Base-by-base conservation (phyloP, 1,284 basidiomycete genomes). In the Entoloma clypeatum region DNA sequence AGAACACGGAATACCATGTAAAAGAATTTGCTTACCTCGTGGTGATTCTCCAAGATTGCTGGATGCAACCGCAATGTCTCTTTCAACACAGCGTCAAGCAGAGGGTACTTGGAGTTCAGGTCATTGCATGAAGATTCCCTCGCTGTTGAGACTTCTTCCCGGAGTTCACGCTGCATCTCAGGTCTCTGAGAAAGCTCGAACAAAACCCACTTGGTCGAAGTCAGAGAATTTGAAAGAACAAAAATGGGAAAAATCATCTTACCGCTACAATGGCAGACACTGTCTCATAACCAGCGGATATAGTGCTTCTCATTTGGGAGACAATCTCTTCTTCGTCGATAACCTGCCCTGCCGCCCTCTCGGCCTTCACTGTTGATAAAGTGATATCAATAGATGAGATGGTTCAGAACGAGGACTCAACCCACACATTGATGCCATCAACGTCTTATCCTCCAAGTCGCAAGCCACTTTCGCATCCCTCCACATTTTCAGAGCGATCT, bases 241-340 rank as follows among this genome's bases (percentile, higher is more conserved):
- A 10, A 39, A 17, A 19, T 28, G 10, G 6, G 19, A 14, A 33
- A 32, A 37, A 34, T n/a, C n/a, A n/a, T n/a, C 66, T 57, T 56
- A 77, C 77, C 19, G 74, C 66, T 33, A 77, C 62, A 11, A 71
- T 58, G 2, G 74, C 72, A 36, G 77, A 78, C 8, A 79, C 71
- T 3, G 78, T 72, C 51, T 79, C 77, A 46, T 77, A 80, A n/a
- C 71, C 78, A n/a, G 77, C 77, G 26, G 75, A 78, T 29, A 80
- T 75, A 28, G 75, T 63, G 4, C 76, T 78, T 36, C 76, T 68
- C 71, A 79, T 74, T 47, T 79, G 78, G 9, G 75, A 67, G 19
- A 74, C 67, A 18, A 78, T 56, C 44, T 75, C 62, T 17, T 75
- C 71, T 35, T 78, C 72, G 34, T 63, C 60, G 56, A 77, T 61